Evolutionary conservation across 441 rosid species (phyloP).

Genomic region (Daphne laureola): DNA sequence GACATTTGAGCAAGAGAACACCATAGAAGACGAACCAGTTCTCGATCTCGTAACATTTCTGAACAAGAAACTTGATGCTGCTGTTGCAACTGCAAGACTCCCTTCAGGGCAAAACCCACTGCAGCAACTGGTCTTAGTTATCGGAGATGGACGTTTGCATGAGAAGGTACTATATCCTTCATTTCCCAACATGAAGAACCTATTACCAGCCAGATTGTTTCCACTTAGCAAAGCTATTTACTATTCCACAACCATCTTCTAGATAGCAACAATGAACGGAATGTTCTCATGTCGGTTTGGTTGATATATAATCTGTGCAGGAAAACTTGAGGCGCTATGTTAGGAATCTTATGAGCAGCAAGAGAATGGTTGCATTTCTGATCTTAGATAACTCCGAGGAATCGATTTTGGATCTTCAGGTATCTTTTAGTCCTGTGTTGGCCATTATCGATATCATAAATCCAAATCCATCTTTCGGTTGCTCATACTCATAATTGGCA

Average conservation of each 20-base stretch:
- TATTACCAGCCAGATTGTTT: no score
- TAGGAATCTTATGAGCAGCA: conserved; percentile 64
- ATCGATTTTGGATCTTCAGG: conserved; percentile 70
- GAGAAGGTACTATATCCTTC: conserved; percentile 49
- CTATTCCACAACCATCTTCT: not conserved
- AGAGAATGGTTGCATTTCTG: conserved; percentile 93
- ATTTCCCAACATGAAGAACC: no score
- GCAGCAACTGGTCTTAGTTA: conserved; percentile 90
- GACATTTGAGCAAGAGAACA: conserved; percentile 89
- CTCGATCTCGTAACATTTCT: conserved; percentile 67
- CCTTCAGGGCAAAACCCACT: conserved; percentile 91
- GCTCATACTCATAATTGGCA: conserved; percentile 15
- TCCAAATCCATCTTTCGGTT: not conserved
- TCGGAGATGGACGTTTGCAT: conserved; percentile 89
- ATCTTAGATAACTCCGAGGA: conserved; percentile 70
- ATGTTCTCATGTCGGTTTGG: not conserved
- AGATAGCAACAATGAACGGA: no score
- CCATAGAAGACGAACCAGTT: conserved; percentile 76
- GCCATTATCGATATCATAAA: not conserved
- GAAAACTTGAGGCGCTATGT: conserved; percentile 63
- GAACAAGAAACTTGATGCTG: conserved; percentile 59
- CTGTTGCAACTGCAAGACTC: conserved; percentile 62
- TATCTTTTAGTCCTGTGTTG: conserved; percentile 16
- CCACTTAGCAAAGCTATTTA: no score
- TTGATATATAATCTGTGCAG: conserved; percentile 23